Percentiles rank a stretch among this genome's conserved stretches.
Evolutionary conservation across 75 land plant species (phyloP).

Genomic region (Ceratopteris richardii): DNA sequence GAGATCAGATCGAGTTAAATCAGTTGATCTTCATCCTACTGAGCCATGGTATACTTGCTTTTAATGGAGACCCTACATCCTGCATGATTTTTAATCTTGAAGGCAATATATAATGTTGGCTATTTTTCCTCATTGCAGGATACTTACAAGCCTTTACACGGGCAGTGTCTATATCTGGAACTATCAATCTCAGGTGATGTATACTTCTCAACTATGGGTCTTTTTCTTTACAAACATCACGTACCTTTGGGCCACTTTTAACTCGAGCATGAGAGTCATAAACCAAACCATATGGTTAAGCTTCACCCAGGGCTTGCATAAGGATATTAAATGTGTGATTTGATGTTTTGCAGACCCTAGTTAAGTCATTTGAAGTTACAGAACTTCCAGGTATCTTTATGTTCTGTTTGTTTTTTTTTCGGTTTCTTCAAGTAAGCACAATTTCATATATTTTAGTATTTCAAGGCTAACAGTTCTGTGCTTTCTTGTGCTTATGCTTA

Average conservation of each 20-base stretch:
- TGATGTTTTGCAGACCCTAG: slow-evolving; percentile 22
- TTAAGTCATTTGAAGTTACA: slow-evolving; percentile 41
- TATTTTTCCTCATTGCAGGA: slow-evolving; percentile 35
- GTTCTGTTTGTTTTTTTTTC: no score
- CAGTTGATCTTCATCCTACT: slow-evolving; percentile 73
- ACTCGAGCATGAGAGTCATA: no score
- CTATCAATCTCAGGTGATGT: slow-evolving; percentile 44
- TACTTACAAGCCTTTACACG: slow-evolving; percentile 49
- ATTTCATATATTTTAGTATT: no score
- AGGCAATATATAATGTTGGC: not conserved
- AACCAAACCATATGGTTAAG: no score
- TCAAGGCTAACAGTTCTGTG: no score
- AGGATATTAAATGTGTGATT: no score
- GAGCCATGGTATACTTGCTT: slow-evolving; percentile 56
- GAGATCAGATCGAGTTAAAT: slow-evolving; percentile 71
- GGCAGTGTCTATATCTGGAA: slow-evolving; percentile 63
- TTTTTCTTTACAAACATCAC: no score
- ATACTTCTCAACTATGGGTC: no score
- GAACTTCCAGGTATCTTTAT: slow-evolving; percentile 33
- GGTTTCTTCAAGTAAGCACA: no score
- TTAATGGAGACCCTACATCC: no score
- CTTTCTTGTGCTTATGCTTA: slow-evolving; percentile 3
- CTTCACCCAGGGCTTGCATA: no score
- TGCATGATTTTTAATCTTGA: not conserved
- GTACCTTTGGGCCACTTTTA: no score